Percentiles rank a stretch among this genome's conserved stretches.
These are phyloP conservation scores for Fusarium clavum DNA, from an alignment of 2,329 filamentous ascomycete genomes.

Conservation along the genomic window DNA sequence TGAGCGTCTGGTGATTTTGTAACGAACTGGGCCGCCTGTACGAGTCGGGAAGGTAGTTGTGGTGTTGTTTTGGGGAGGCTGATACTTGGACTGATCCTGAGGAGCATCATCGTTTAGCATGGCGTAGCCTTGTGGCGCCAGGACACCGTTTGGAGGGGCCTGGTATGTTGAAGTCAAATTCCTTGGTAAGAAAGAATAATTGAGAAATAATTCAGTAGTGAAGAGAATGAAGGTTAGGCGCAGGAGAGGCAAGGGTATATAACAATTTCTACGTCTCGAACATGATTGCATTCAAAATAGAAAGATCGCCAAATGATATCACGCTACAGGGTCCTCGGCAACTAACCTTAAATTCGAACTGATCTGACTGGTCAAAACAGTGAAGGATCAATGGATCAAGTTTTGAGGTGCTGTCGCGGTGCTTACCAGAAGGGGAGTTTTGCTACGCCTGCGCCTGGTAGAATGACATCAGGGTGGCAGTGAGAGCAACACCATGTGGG, in stretches of 20 bases:
- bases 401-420: too few species aligned
- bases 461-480: too few species aligned
- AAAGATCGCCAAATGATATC: not conserved
- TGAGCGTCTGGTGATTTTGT: not conserved
- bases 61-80: not conserved
- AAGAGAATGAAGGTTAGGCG: too few species aligned
- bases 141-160: not conserved
- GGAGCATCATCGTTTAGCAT: not conserved
- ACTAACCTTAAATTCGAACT: too few species aligned
- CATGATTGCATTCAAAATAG: not conserved
- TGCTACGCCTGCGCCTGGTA: too few species aligned
- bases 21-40: not conserved
- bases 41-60: not conserved
- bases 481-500: too few species aligned
- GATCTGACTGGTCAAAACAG: not conserved
- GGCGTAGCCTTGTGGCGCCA: not conserved
- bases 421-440: too few species aligned
- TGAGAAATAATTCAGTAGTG: not conserved
- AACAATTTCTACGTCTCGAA: too few species aligned
- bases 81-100: not conserved
- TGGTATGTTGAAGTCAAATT: not conserved
- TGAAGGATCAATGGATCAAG: not conserved
- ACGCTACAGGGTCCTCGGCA: not conserved
- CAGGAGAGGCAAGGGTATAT: too few species aligned
- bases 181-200: rapidly evolving